These are phyloP conservation scores for Neoascochyta sp. DNA, from an alignment of 2,329 filamentous ascomycete genomes.

Conservation along the genomic window DNA sequence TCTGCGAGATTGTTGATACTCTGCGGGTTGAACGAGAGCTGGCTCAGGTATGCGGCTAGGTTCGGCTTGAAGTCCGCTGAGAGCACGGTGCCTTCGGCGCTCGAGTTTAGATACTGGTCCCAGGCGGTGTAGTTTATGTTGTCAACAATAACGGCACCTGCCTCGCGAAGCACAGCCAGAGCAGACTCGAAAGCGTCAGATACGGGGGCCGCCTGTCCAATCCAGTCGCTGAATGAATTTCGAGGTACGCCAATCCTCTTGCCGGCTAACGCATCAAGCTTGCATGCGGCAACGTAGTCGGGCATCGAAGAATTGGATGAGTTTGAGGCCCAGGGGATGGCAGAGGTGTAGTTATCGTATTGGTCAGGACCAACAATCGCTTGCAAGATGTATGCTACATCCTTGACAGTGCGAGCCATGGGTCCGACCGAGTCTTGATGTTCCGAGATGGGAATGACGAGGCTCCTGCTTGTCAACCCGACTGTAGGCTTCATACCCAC, in stretches of 20 bases:
- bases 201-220: conserved; percentile 34
- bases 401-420: conserved; percentile 57
- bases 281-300: conserved; percentile 59
- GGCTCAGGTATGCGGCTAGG: conserved; percentile 54
- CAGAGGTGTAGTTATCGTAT: conserved; percentile 56
- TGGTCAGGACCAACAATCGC: conserved; percentile 55
- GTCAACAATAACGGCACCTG: conserved; percentile 60
- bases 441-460: conserved; percentile 63
- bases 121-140: conserved; percentile 57
- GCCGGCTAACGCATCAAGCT: conserved; percentile 51
- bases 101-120: conserved; percentile 42
- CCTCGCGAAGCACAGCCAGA: conserved; percentile 50
- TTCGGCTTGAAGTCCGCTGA: conserved; percentile 58
- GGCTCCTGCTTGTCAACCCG: conserved; percentile 58
- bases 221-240: conserved; percentile 50
- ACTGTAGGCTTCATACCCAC: conserved; percentile 63
- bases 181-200: conserved; percentile 55
- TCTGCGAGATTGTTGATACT: conserved; percentile 52
- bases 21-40: conserved; percentile 57
- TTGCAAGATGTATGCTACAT: conserved; percentile 56
- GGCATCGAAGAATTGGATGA: conserved; percentile 46
- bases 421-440: conserved; percentile 57
- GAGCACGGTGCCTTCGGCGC: conserved; percentile 47
- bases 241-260: conserved; percentile 63
- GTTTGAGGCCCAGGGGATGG: conserved; percentile 48